Conservation (phyloP, 768 basidiomycete genomes). For the Daedaleopsis sinensis region DNA sequence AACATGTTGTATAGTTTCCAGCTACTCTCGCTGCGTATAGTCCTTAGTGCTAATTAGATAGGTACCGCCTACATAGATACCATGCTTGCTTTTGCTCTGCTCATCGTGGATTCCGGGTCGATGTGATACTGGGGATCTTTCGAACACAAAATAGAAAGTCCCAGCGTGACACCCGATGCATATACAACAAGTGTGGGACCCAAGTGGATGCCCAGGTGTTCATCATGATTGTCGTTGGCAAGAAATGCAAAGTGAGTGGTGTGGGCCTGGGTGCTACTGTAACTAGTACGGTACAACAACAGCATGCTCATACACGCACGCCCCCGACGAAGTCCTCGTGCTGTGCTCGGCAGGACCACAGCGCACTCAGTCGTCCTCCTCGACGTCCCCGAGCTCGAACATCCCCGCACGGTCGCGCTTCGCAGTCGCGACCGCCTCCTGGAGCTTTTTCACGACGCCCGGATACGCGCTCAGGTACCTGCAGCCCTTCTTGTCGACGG, state of each 20-base stretch:
- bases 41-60: neutral
- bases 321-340: neutral
- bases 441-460: constrained; percentile 64
- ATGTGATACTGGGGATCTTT: too few relatives aligned
- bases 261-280: neutral
- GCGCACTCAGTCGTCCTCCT: constrained; percentile 65
- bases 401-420: constrained; percentile 79
- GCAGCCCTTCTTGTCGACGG: constrained; percentile 77
- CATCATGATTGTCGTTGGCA: neutral
- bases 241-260: neutral
- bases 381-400: constrained; percentile 92
- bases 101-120: too few relatives aligned
- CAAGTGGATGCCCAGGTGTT: too few relatives aligned
- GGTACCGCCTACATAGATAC: too few relatives aligned
- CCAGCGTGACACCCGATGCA: too few relatives aligned
- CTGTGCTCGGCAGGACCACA: too few relatives aligned
- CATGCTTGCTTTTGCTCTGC: too few relatives aligned
- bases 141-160: too few relatives aligned
- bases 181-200: too few relatives aligned
- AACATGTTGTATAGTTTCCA: neutral
- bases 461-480: constrained; percentile 75
- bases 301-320: neutral
- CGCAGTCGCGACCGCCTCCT: constrained; percentile 60
- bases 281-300: neutral
- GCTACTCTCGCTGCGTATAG: neutral